phyloP scores from a whole-genome alignment of 2,329 filamentous ascomycete genomes.

The Sarocladium kiliense region DNA sequence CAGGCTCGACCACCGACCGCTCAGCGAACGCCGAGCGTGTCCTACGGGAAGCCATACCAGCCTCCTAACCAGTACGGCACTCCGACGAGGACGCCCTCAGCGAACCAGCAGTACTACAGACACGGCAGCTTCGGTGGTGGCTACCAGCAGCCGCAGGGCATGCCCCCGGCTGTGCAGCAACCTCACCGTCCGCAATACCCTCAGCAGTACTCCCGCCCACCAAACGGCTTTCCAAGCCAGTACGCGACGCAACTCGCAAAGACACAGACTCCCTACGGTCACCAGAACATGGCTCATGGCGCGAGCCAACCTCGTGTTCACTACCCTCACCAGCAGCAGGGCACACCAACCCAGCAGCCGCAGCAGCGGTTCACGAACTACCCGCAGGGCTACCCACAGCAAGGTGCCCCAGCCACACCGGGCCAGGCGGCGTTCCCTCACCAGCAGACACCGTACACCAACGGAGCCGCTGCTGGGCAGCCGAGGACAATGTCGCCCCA shows the following conservation, averaged over 20 bases:
- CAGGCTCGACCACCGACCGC: constrained; percentile 26
- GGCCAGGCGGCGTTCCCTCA: constrained; percentile 23
- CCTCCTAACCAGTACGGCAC: constrained; percentile 41
- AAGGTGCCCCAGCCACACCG: constrained; percentile 32
- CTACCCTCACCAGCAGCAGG: constrained; percentile 35
- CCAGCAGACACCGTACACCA: constrained; percentile 28
- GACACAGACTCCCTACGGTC: constrained; percentile 45
- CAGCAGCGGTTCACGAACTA: constrained; percentile 38
- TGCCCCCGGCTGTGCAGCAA: constrained; percentile 24
- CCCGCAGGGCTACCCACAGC: constrained; percentile 25
- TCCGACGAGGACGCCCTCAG: constrained; percentile 37
- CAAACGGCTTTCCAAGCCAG: constrained; percentile 40
- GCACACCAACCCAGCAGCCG: constrained; percentile 30
- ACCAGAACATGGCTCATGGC: constrained; percentile 44
- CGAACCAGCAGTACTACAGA: constrained; percentile 38
- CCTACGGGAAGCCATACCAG: constrained; percentile 40
- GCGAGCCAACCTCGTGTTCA: constrained; percentile 40
- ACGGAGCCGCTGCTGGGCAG: constrained; percentile 35
- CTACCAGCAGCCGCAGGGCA: constrained; percentile 34
- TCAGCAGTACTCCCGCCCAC: constrained; percentile 42
- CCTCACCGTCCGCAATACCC: constrained; percentile 32
- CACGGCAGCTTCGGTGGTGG: constrained; percentile 25
- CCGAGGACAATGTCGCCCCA: constrained; percentile 41
- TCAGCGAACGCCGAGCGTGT: constrained; percentile 32
- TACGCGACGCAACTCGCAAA: constrained; percentile 49